Evolutionary conservation across 129 eudicot species (phyloP).

Genomic region (Pseudognaphalium luteoalbum): DNA sequence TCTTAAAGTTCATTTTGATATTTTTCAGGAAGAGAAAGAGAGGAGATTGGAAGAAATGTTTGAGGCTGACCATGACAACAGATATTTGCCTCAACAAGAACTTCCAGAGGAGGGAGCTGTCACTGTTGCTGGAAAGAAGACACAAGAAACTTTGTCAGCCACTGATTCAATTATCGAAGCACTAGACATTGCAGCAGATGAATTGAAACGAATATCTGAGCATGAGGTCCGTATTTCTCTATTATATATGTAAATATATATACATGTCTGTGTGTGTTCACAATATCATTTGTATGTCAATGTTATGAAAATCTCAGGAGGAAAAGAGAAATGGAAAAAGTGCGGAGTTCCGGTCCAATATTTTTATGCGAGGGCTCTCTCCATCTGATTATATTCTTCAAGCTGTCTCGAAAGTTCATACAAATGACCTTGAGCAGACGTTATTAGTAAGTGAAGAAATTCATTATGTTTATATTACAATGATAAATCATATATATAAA

Average conservation of each 20-base stretch:
- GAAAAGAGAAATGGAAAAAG: constrained; percentile 62
- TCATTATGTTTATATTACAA: not conserved
- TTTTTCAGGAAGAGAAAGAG: constrained; percentile 90
- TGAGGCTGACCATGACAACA: constrained; percentile 75
- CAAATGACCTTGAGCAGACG: constrained; percentile 93
- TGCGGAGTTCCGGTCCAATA: constrained; percentile 59
- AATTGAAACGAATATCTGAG: constrained; percentile 79
- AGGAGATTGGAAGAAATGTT: constrained; percentile 95
- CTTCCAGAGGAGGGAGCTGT: constrained; percentile 94
- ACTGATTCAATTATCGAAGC: constrained; percentile 93
- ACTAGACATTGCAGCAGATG: constrained; percentile 74
- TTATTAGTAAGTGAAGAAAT: constrained; percentile 56
- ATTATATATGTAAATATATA: not conserved
- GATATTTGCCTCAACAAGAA: constrained; percentile 77
- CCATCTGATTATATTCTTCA: constrained; percentile 76
- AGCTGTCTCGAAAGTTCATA: constrained; percentile 79
- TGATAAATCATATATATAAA: not conserved
- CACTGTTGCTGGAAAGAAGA: constrained; percentile 84
- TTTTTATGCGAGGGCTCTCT: constrained; percentile 71
- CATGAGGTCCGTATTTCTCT: constrained; percentile 54
- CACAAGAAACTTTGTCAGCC: constrained; percentile 77
- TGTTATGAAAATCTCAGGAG: constrained; percentile 50
- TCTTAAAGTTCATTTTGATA: not conserved
- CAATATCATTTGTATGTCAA: not conserved
- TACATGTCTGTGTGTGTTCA: not conserved